These are phyloP conservation scores for Flammula alnicola DNA, from an alignment of 1,284 basidiomycete species.

Conservation along the genomic window DNA sequence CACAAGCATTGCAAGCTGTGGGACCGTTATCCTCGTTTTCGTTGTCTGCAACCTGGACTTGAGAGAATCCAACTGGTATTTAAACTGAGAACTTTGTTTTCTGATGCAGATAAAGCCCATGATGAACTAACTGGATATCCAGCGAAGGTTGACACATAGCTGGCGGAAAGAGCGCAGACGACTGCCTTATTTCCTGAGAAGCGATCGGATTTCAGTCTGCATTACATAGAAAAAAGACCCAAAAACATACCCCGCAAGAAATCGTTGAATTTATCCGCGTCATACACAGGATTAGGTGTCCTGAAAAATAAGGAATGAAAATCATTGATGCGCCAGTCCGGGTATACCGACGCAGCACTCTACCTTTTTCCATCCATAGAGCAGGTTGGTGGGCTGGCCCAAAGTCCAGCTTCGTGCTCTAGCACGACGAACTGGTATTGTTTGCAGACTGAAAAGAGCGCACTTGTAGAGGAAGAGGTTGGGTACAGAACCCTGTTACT, in stretches of 20 bases:
- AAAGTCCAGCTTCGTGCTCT: slow-evolving; percentile 65
- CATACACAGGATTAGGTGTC: slow-evolving; percentile 63
- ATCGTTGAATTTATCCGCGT: slow-evolving; percentile 65
- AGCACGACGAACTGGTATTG: slow-evolving; percentile 45
- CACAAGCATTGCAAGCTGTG: slow-evolving; percentile 72
- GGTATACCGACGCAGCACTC: not conserved
- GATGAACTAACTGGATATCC: slow-evolving; percentile 73
- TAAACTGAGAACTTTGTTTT: not conserved
- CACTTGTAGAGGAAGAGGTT: slow-evolving; percentile 19
- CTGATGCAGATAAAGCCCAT: slow-evolving; percentile 3
- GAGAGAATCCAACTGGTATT: slow-evolving; percentile 75
- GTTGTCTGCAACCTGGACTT: slow-evolving; percentile 91
- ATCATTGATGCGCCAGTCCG: not conserved
- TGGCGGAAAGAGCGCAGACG: slow-evolving; percentile 81
- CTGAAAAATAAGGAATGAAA: slow-evolving; percentile 35
- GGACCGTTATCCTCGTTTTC: slow-evolving; percentile 75
- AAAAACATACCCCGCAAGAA: slow-evolving; percentile 61
- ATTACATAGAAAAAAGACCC: slow-evolving; percentile 13
- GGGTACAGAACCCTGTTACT: slow-evolving; percentile 7
- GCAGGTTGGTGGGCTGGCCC: slow-evolving; percentile 61
- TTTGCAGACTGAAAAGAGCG: slow-evolving; percentile 18
- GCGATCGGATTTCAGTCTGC: slow-evolving; percentile 5
- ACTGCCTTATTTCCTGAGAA: slow-evolving; percentile 76
- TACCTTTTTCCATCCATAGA: slow-evolving; percentile 84
- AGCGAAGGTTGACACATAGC: slow-evolving; percentile 82